Evolutionary conservation across 164 flowering plant genomes (phyloP).

Genomic region (Piper betle): DNA sequence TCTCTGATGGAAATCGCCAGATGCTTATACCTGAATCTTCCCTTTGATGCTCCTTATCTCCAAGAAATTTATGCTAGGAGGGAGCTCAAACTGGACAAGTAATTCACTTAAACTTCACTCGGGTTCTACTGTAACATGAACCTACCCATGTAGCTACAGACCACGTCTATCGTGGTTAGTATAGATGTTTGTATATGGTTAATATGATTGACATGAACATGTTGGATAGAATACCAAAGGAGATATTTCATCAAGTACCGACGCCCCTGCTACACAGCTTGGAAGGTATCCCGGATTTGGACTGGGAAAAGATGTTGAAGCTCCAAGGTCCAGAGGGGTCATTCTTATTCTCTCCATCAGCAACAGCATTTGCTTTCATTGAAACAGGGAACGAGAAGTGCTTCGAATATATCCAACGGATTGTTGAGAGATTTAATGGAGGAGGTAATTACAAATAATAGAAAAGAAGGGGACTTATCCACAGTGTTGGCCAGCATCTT

Average conservation of each 20-base stretch:
- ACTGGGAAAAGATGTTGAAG: constrained; percentile 73
- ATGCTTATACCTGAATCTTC: constrained; percentile 34
- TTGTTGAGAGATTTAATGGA: constrained; percentile 62
- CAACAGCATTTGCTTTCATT: constrained; percentile 88
- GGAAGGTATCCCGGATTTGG: constrained; percentile 78
- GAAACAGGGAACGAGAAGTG: constrained; percentile 65
- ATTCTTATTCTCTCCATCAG: constrained; percentile 81
- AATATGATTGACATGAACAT: not conserved
- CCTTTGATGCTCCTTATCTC: constrained; percentile 39
- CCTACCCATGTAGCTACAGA: not conserved
- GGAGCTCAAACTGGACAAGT: constrained; percentile 61
- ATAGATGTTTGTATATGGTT: not conserved
- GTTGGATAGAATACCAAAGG: constrained; percentile 69
- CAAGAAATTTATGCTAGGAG: constrained; percentile 48
- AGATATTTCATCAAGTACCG: constrained; percentile 61
- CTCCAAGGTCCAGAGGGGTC: constrained; percentile 78
- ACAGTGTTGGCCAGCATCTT: not conserved
- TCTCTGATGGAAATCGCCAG: constrained; percentile 58
- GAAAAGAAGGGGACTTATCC: not conserved
- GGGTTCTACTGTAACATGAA: not conserved
- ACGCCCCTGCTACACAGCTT: constrained; percentile 82
- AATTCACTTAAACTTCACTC: not conserved
- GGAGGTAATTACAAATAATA: constrained; percentile 48
- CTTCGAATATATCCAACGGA: constrained; percentile 38
- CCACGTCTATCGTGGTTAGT: not conserved